Evolutionary conservation across 371 early-diverging fungal genomes (phyloP).

Genomic region (Chytridiales sp.): DNA sequence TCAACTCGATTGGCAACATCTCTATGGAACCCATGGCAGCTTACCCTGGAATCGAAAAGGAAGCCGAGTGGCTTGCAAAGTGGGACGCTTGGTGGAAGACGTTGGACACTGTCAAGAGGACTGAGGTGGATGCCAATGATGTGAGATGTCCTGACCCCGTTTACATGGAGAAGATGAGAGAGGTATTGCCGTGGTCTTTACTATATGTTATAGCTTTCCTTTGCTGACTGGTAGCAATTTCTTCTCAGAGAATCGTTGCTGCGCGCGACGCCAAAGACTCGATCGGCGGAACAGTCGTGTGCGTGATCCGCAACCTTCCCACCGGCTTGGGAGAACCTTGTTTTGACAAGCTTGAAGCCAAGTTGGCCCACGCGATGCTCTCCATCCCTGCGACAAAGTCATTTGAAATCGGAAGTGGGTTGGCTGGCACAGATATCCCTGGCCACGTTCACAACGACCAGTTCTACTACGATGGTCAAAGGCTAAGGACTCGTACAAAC

Average conservation of each 20-base stretch:
- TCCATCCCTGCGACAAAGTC: constrained; percentile 98
- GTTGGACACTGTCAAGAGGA: constrained; percentile 70
- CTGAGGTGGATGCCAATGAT: constrained; percentile 66
- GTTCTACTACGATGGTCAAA: constrained; percentile 63
- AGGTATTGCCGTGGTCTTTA: constrained; percentile 43
- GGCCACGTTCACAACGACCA: constrained; percentile 93
- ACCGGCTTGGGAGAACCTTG: constrained; percentile 96
- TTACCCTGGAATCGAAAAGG: constrained; percentile 55
- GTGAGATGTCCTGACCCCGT: constrained; percentile 75
- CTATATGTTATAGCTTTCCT: not conserved
- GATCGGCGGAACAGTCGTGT: constrained; percentile 95
- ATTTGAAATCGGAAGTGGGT: constrained; percentile 95
- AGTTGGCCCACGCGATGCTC: constrained; percentile 97
- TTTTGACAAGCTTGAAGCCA: constrained; percentile 97
- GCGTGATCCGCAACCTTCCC: constrained; percentile 92
- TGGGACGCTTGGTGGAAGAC: constrained; percentile 58
- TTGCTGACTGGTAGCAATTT: not conserved
- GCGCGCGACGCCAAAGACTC: constrained; percentile 84
- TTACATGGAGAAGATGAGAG: constrained; percentile 62
- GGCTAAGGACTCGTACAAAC: constrained; percentile 84
- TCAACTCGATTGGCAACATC: constrained; percentile 82
- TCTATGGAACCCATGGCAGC: constrained; percentile 58
- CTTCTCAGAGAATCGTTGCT: constrained; percentile 62
- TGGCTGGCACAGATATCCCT: constrained; percentile 80
- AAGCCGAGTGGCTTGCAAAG: constrained; percentile 56